Base-by-base conservation (phyloP, 495 filamentous ascomycete species). In the Trichocladium antarcticum region DNA sequence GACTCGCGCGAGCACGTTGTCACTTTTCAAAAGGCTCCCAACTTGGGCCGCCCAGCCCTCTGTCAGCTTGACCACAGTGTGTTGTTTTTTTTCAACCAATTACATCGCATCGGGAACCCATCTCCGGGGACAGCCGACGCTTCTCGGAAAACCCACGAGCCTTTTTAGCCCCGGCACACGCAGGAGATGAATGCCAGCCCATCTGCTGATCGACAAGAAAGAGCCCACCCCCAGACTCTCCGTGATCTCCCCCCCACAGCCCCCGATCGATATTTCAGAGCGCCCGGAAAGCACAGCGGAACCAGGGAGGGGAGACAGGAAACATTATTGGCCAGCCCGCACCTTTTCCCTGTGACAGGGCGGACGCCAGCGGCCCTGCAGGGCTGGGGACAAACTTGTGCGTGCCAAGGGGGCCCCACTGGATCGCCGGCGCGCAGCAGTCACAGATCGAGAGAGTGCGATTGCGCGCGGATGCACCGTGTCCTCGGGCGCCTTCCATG, bases 361-460 rank as follows among this genome's bases (percentile, higher is more conserved):
- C 35, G 35, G 21, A 35, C 11, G n/a, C 27, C 35, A 38, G 45
- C 35, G 45, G 22, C 29, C 24, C 9, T 34, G 10, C 31, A 5
- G 27, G 22, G 36, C 39, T 14, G 37, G 24, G 24, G 24, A 8
- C 24, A 27, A 8, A 27, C 4, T 27, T 27, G 4, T 27, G 24
- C 31, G 7, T 14, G 31, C 4, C 9, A 32, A 3, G 31, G 31
- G 7, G 31, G 31, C 12, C 10, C 31, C 2, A 24, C 10, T 14
- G 19, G 46, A 49, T 49, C 46, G 46, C 6, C 37, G 6, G 21
- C 27, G 14, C 38, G 31, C 28, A 49, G 19, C 37, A 27, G 46
- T 24, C 37, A 41, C 38, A 15, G 47, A 49, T 49, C 39, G 47
- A 1, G 47, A 1, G 47, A 36, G 47, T 42, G 37, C 37, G 20